phyloP scores from a whole-genome alignment of 306 rosid species.

The Chamaecrista fasciculata region DNA sequence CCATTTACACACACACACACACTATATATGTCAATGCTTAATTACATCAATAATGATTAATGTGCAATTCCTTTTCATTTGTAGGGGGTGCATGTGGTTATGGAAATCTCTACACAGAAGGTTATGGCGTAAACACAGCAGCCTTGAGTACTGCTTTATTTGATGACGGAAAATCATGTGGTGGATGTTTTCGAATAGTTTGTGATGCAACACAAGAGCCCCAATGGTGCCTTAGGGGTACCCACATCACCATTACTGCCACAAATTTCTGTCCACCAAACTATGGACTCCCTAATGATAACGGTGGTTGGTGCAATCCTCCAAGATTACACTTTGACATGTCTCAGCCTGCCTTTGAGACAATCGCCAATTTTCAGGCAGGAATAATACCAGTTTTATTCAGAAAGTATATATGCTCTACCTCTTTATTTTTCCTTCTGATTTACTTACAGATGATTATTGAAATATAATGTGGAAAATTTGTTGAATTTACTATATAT shows the following conservation, averaged over 20 bases:
- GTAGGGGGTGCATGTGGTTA: constrained; percentile 81
- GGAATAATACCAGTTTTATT: constrained; percentile 49
- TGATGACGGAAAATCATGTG: neutral
- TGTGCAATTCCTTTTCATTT: neutral
- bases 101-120: constrained; percentile 44
- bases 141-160: constrained; percentile 62
- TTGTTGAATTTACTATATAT: no score
- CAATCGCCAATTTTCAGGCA: constrained; percentile 47
- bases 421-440: no score
- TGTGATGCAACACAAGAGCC: constrained; percentile 46
- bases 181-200: constrained; percentile 1
- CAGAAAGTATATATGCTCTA: constrained; percentile 34
- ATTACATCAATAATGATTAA: no score
- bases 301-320: constrained; percentile 69
- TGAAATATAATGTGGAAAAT: no score
- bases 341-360: constrained; percentile 52
- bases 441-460: no score
- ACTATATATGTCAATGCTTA: neutral
- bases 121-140: constrained; percentile 55
- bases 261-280: constrained; percentile 74
- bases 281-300: constrained; percentile 38
- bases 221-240: constrained; percentile 55
- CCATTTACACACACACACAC: neutral
- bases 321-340: constrained; percentile 55
- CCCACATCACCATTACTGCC: constrained; percentile 53